Evolutionary conservation across 1,284 basidiomycete species (phyloP).

Genomic region (Wolfiporia cocos): DNA sequence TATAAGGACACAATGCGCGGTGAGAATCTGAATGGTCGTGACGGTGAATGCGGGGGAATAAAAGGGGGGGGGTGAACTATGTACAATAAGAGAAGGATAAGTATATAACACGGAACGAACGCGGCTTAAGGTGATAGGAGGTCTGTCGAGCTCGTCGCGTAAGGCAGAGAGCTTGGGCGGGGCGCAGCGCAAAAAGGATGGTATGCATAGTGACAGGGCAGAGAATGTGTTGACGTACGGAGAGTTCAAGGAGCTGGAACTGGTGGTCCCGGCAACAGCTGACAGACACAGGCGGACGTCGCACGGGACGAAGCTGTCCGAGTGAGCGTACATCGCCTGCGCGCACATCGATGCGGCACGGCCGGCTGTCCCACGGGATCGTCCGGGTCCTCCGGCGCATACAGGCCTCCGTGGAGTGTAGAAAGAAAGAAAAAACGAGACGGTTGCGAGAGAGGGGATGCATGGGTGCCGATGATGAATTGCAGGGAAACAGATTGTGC

Average conservation of each 20-base stretch:
- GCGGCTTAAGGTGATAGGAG: conserved; percentile 24
- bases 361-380: conserved; percentile 14
- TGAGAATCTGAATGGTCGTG: conserved; percentile 20
- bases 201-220: conserved; percentile 45
- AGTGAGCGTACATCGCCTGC: conserved; percentile 30
- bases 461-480: conserved; percentile 60
- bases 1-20: conserved; percentile 28
- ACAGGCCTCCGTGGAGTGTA: conserved; percentile 23
- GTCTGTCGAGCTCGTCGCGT: conserved; percentile 39
- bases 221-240: conserved; percentile 46
- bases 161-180: conserved; percentile 36
- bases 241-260: conserved; percentile 27
- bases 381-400: conserved; percentile 20
- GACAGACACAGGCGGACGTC: conserved; percentile 25
- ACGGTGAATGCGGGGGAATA: no score
- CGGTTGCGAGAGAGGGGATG: conserved; percentile 52
- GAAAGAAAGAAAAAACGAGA: conserved; percentile 36
- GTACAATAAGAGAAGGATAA: conserved; percentile 74
- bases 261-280: conserved; percentile 25
- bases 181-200: conserved; percentile 29
- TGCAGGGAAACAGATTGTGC: conserved; percentile 49
- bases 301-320: conserved; percentile 36
- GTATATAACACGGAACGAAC: conserved; percentile 35
- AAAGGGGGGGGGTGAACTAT: conserved; percentile 20
- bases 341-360: conserved; percentile 17